phyloP scores from a whole-genome alignment of 2,329 filamentous ascomycete species.

The Grosmannia huntii region DNA sequence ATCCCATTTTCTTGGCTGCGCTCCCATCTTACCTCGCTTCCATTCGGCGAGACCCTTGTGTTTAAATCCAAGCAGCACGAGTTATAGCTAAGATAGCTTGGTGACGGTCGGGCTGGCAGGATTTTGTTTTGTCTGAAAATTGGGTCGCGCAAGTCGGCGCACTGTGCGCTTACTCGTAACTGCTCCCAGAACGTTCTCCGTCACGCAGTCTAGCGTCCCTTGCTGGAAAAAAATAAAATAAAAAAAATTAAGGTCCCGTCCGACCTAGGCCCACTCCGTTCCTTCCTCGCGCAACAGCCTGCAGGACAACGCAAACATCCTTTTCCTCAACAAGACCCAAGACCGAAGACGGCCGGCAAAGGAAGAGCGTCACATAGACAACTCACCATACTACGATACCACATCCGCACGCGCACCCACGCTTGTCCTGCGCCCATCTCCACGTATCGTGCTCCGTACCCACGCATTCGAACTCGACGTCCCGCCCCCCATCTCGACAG shows the following conservation, averaged over 20 bases:
- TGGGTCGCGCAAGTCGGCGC: neutral
- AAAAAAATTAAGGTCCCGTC: conserved; percentile 8
- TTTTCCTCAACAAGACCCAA: neutral
- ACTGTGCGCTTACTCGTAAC: neutral
- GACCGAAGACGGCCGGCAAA: neutral
- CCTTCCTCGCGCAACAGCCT: conserved; percentile 1
- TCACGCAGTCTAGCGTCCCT: neutral
- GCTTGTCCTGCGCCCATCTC: neutral
- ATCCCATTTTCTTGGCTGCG: too few relatives aligned
- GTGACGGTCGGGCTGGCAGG: neutral
- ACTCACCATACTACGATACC: conserved; percentile 1
- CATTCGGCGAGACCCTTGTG: too few relatives aligned
- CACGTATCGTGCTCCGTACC: neutral
- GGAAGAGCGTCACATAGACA: conserved; percentile 10
- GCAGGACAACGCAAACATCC: neutral
- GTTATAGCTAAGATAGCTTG: too few relatives aligned
- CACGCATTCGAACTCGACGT: neutral
- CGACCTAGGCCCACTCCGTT: neutral
- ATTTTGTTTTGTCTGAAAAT: neutral
- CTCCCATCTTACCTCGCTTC: too few relatives aligned
- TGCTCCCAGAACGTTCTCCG: neutral
- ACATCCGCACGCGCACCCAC: neutral
- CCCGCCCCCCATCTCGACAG: neutral
- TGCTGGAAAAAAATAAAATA: conserved; percentile 3
- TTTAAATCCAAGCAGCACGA: too few relatives aligned